phyloP scores from a whole-genome alignment of 805 yeast species.

The Lipomyces kockii region DNA sequence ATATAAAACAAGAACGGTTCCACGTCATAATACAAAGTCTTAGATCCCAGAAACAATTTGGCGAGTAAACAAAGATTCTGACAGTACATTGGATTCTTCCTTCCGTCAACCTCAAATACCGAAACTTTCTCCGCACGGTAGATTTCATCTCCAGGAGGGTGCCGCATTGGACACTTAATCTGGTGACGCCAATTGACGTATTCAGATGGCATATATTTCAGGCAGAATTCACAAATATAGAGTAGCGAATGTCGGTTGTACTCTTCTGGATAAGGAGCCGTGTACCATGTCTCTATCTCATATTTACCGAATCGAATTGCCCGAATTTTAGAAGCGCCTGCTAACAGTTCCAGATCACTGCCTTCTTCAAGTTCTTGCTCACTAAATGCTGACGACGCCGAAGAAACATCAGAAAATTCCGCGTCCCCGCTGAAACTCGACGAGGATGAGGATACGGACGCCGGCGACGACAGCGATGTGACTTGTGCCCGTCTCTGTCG shows the following conservation, averaged over 20 bases:
- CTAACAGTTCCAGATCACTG: conserved; percentile 23
- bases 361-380: conserved; percentile 10
- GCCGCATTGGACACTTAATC: conserved; percentile 68
- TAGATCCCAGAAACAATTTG: conserved; percentile 85
- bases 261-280: conserved; percentile 91
- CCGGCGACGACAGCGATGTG: neutral
- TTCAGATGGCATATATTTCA: conserved; percentile 76
- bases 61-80: conserved; percentile 90
- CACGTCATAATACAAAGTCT: conserved; percentile 90
- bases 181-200: conserved; percentile 70
- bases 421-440: conserved; percentile 3
- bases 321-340: conserved; percentile 53
- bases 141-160: conserved; percentile 92
- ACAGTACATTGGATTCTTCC: conserved; percentile 79
- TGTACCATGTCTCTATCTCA: conserved; percentile 89
- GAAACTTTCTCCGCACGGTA: conserved; percentile 73
- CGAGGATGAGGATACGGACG: neutral
- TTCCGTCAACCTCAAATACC: conserved; percentile 91
- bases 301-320: conserved; percentile 71
- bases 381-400: neutral
- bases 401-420: neutral
- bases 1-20: conserved; percentile 93
- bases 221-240: conserved; percentile 81
- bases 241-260: conserved; percentile 65
- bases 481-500: neutral